Conservation (phyloP, 2,329 filamentous ascomycete species). For the Teratosphaeria viscida region DNA sequence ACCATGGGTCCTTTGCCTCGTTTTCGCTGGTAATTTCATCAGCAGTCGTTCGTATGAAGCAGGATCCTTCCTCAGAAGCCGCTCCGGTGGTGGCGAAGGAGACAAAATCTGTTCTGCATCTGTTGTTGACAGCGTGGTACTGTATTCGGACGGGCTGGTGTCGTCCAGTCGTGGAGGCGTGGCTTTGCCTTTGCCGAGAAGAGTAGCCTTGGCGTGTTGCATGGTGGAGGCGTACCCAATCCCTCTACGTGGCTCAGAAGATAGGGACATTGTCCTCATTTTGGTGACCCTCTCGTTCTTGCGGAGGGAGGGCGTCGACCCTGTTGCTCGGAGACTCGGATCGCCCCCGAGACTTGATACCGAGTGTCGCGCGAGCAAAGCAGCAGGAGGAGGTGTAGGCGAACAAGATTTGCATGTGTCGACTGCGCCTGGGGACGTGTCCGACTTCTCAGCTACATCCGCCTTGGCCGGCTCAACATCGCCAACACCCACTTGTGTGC, state of each 20-base stretch:
- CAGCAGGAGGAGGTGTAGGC: neutral
- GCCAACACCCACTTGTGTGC: neutral
- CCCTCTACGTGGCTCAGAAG: conserved; percentile 6
- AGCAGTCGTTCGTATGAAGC: conserved; percentile 4
- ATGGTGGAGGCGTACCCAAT: conserved; percentile 4
- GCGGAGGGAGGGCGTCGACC: conserved; percentile 11
- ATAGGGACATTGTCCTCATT: conserved; percentile 5
- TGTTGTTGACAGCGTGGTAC: conserved; percentile 8
- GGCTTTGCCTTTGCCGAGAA: conserved; percentile 1
- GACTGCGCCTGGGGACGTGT: neutral
- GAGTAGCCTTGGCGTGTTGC: conserved; percentile 2
- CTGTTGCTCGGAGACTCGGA: conserved; percentile 10
- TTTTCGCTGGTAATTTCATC: neutral
- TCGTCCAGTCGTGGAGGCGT: conserved; percentile 2
- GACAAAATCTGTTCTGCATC: conserved; percentile 2
- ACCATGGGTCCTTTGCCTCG: neutral
- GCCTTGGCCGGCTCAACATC: neutral
- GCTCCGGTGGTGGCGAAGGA: neutral
- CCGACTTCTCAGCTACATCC: neutral
- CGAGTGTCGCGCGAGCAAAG: neutral
- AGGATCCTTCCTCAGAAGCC: conserved; percentile 11
- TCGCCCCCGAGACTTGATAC: conserved; percentile 5
- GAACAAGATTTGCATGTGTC: neutral
- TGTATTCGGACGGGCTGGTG: conserved; percentile 20
- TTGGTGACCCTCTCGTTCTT: neutral